These are phyloP conservation scores for Homolaphlyctis polyrhiza DNA, from an alignment of 371 early-diverging fungal species.

Conservation along the genomic window DNA sequence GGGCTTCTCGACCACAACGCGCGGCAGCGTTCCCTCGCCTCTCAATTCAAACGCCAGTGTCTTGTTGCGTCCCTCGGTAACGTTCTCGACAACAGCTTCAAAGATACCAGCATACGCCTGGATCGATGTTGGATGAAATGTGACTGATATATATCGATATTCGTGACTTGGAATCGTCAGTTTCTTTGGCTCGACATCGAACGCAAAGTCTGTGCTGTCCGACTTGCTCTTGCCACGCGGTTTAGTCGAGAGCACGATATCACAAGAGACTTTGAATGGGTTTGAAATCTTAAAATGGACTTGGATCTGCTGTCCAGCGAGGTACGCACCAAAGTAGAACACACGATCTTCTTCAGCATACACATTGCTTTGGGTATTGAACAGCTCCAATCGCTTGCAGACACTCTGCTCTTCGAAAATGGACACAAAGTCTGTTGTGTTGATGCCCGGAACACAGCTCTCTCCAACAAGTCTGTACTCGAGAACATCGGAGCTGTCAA, in stretches of 20 bases:
- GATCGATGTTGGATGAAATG: slow-evolving; percentile 49
- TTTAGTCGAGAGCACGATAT: slow-evolving; percentile 37
- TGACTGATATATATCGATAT: slow-evolving; percentile 37
- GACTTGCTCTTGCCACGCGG: slow-evolving; percentile 41
- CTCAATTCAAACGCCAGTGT: slow-evolving; percentile 45
- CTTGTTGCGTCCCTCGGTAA: slow-evolving; percentile 31
- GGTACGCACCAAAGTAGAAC: slow-evolving; percentile 48
- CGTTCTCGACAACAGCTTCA: slow-evolving; percentile 50
- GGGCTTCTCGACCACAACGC: slow-evolving; percentile 43
- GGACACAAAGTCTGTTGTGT: slow-evolving; percentile 43
- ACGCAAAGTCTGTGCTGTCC: slow-evolving; percentile 46
- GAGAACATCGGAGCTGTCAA: slow-evolving; percentile 38
- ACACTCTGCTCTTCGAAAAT: slow-evolving; percentile 57
- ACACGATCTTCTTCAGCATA: slow-evolving; percentile 53
- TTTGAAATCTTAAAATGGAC: slow-evolving; percentile 54
- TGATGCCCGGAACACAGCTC: slow-evolving; percentile 51
- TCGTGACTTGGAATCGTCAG: slow-evolving; percentile 53
- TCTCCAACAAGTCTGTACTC: slow-evolving; percentile 52
- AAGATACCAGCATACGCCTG: slow-evolving; percentile 49
- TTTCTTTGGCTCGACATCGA: slow-evolving; percentile 49
- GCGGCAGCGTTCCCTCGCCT: slow-evolving; percentile 55
- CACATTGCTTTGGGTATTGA: slow-evolving; percentile 33
- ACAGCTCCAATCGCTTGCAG: slow-evolving; percentile 46
- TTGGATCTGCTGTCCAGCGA: slow-evolving; percentile 44
- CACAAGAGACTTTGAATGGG: slow-evolving; percentile 53